Percentiles rank a stretch among this genome's conserved stretches.
These are phyloP conservation scores for Penicillium capsulatum DNA, from an alignment of 2,329 filamentous ascomycete species.

Conservation along the genomic window DNA sequence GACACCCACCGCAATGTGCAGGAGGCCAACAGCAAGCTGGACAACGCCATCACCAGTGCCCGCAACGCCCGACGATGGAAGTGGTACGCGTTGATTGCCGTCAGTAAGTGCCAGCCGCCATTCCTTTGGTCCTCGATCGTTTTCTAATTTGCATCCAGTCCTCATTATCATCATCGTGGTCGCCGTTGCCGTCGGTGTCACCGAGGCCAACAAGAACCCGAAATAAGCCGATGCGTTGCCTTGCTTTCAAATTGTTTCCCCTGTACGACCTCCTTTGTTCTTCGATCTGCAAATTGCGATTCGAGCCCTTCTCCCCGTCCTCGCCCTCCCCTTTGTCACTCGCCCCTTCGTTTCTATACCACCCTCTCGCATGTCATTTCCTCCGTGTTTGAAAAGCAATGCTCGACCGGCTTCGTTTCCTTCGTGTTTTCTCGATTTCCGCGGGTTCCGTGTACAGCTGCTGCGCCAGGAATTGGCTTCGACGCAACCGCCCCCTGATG, in stretches of 20 bases:
- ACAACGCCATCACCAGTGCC: conserved; percentile 75
- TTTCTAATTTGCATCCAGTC: conserved; percentile 34
- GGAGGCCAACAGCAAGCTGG: conserved; percentile 80
- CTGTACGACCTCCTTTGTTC: conserved; percentile 16
- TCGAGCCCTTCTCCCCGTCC: neutral
- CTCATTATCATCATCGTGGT: conserved; percentile 54
- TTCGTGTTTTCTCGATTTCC: conserved; percentile 13
- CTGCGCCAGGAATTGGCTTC: conserved; percentile 1
- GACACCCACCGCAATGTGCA: conserved; percentile 79
- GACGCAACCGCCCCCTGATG: conserved; percentile 14
- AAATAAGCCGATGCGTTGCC: too few relatives aligned
- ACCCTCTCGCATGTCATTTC: conserved; percentile 24
- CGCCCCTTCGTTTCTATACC: conserved; percentile 23
- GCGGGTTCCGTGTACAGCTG: conserved; percentile 19
- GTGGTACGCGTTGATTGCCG: conserved; percentile 87
- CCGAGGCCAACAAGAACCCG: conserved; percentile 29
- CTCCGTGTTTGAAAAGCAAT: conserved; percentile 23
- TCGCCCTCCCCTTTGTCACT: conserved; percentile 9
- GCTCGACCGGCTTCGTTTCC: conserved; percentile 14
- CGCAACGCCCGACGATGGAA: conserved; percentile 83
- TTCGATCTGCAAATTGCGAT: conserved; percentile 11
- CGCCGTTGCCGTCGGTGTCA: conserved; percentile 48
- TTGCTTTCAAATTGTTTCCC: conserved; percentile 4
- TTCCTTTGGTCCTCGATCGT: neutral
- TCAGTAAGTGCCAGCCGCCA: conserved; percentile 45